These are phyloP conservation scores for Monilinia polystroma DNA, from an alignment of 2,329 filamentous ascomycete genomes.

Conservation along the genomic window DNA sequence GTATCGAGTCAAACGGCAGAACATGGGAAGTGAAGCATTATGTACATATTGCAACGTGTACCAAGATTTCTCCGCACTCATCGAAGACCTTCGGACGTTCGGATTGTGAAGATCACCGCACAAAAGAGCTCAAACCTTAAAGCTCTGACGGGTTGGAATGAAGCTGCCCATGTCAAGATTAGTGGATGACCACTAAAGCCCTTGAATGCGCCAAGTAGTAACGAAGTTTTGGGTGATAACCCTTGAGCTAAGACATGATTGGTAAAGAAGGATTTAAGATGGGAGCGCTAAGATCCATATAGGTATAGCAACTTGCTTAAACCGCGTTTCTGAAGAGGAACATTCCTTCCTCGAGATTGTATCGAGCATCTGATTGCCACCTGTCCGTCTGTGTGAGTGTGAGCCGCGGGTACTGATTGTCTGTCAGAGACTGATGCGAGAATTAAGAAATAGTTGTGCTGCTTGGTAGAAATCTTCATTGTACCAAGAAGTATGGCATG, in stretches of 20 bases:
- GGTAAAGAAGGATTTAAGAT: background rate
- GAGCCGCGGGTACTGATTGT: background rate
- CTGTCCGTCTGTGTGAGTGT: too few relatives aligned
- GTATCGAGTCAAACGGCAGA: background rate
- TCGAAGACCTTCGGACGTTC: background rate
- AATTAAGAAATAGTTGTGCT: background rate
- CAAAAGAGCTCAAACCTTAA: conserved; percentile 10
- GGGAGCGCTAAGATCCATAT: background rate
- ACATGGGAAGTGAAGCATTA: conserved; percentile 9
- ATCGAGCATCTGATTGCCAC: conserved; percentile 8
- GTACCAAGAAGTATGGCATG: background rate
- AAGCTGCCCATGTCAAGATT: background rate
- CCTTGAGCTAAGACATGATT: background rate
- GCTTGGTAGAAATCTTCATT: background rate
- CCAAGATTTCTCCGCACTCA: background rate
- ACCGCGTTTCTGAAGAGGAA: background rate
- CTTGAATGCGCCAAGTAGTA: background rate
- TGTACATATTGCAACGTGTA: conserved; percentile 5
- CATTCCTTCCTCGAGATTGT: too few relatives aligned
- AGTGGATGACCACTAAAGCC: conserved; percentile 12
- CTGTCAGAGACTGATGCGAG: background rate
- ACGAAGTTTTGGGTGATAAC: background rate
- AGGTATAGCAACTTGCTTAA: background rate
- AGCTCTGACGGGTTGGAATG: background rate
- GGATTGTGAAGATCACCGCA: background rate